Conservation (phyloP, 2,329 filamentous ascomycete species). For the Stenocarpella maydis region DNA sequence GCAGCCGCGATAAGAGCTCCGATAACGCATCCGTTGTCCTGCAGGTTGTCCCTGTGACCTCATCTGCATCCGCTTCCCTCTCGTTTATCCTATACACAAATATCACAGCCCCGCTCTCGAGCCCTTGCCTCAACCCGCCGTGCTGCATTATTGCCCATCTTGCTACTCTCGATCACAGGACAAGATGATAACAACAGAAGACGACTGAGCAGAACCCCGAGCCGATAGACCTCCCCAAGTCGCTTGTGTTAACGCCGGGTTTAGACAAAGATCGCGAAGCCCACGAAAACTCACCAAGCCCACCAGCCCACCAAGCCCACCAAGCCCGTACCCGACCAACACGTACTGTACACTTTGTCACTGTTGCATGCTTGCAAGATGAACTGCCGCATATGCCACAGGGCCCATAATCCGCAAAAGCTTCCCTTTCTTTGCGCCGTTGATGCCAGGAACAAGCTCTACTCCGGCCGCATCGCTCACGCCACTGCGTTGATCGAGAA, state of each 20-base stretch:
- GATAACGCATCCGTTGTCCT: slow-evolving; percentile 9
- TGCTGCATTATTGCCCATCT: too few relatives aligned
- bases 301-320: too few relatives aligned
- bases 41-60: slow-evolving; percentile 27
- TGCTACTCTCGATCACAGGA: background rate
- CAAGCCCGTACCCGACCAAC: background rate
- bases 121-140: background rate
- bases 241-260: background rate
- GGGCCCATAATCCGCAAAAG: slow-evolving; percentile 61
- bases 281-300: background rate
- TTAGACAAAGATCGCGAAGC: background rate
- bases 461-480: slow-evolving; percentile 69
- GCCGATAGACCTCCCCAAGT: background rate
- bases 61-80: slow-evolving; percentile 19
- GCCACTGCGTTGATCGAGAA: slow-evolving; percentile 69
- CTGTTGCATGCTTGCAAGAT: slow-evolving; percentile 52
- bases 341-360: background rate
- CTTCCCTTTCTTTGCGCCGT: slow-evolving; percentile 73
- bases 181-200: background rate
- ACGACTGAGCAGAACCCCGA: background rate
- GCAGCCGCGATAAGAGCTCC: slow-evolving; percentile 21
- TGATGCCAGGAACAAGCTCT: slow-evolving; percentile 74
- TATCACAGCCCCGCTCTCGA: background rate
- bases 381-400: slow-evolving; percentile 75
- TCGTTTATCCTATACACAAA: background rate